Base-by-base conservation (phyloP, 163 green algal genomes). In the Chlamydomonas reinhardtii region DNA sequence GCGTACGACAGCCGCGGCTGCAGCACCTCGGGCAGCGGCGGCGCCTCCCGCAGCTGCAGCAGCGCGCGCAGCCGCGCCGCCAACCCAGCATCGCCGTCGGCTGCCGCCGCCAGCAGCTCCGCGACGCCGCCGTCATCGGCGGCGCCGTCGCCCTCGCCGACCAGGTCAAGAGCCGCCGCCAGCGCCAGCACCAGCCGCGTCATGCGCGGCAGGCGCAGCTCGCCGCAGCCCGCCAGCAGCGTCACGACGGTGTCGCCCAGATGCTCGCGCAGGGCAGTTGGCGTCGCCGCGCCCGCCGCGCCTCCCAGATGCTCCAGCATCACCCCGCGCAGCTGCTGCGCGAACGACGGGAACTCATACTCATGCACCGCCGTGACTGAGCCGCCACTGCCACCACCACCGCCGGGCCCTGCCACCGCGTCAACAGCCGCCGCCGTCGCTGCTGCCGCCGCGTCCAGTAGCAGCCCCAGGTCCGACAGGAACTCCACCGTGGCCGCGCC, bases 221-320 rank as follows among this genome's bases (percentile, higher is more conserved):
- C 69, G 16, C 31, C 29, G 54, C 79, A 86, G 27, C 79, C 79
- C 4, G 79, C 79, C 52, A 86, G 79, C 69, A 86, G 70, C 52
- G 79, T 86, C 15, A 43, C 79, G 4, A 69, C 68, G 2, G 54
- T 73, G 54, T 86, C 79, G 0, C 34, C 52, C 4, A 86, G 20
- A 34, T 86, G 79, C 69, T 72, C 68, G 37, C 54, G 37, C 76
- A 75, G 65, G 19, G 31, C 64, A 0, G 65, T 8, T 9, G 27
- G 3, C 22, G 24, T 17, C 12, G 16, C 17, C 62, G 52, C 15
- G 59, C 20, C 76, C 24, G n/a, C 32, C 25, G 22, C 35, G 43
- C 29, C 52, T n/a, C 66, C 66, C 43, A 85, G n/a, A 66, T 76
- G 78, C 66, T 76, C 37, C 20, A 37, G 15, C 31, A 85, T 48